phyloP scores from a whole-genome alignment of 1,284 basidiomycete genomes.

The Ceratobasidium sp. region DNA sequence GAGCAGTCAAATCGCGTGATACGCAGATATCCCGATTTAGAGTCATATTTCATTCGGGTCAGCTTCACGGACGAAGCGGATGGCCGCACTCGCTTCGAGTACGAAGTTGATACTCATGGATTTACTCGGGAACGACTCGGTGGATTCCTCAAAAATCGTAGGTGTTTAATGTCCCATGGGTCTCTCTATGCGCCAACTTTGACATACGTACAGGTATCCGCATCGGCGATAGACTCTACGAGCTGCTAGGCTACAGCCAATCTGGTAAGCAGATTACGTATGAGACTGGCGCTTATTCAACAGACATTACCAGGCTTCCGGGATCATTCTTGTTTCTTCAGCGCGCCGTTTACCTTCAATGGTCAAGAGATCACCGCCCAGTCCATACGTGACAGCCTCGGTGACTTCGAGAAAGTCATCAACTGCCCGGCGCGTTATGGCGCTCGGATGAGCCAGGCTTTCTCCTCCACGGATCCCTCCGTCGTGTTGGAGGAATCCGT shows the following conservation, averaged over 20 bases:
- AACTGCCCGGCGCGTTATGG: slow-evolving; percentile 75
- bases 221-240: slow-evolving; percentile 2
- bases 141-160: slow-evolving; percentile 34
- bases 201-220: background rate
- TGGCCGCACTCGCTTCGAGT: slow-evolving; percentile 30
- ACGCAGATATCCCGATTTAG: slow-evolving; percentile 28
- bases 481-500: slow-evolving; percentile 57
- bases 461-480: slow-evolving; percentile 78
- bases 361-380: slow-evolving; percentile 56
- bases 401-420: slow-evolving; percentile 67
- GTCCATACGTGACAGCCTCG: slow-evolving; percentile 64
- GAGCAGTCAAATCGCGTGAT: slow-evolving; percentile 41
- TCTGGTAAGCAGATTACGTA: slow-evolving; percentile 2
- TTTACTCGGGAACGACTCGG: slow-evolving; percentile 34
- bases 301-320: slow-evolving; percentile 15
- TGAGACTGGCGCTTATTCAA: background rate
- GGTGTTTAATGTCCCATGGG: background rate
- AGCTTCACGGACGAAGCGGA: slow-evolving; percentile 39
- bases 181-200: background rate
- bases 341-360: slow-evolving; percentile 1
- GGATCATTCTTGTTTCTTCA: slow-evolving; percentile 26
- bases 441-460: slow-evolving; percentile 80
- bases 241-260: slow-evolving; percentile 25
- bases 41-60: slow-evolving; percentile 40
- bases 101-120: slow-evolving; percentile 38